Base-by-base conservation (phyloP, 352 stramenopile species). In the Pythium chondricola region DNA sequence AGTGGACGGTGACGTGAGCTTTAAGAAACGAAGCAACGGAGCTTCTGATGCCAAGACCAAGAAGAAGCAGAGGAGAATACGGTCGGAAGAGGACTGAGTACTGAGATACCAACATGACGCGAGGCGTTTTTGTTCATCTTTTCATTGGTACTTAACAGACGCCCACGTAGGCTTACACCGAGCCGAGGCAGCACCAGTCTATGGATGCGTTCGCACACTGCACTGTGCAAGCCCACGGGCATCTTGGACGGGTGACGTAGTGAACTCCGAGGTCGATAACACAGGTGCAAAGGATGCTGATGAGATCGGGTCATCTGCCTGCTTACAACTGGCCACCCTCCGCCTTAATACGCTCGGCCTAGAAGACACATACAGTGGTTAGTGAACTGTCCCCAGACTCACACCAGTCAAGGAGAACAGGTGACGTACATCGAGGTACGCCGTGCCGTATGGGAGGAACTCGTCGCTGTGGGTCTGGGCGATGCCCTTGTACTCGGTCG, bases 401-500 rank as follows among this genome's bases (percentile, higher is more conserved):
- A n/a, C n/a, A n/a, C n/a, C n/a, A n/a, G n/a, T n/a, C n/a, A n/a
- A n/a, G n/a, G n/a, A n/a, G n/a, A n/a, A n/a, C n/a, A n/a, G n/a
- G n/a, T n/a, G 7, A 61, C 63, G 40, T 65, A 71, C 69, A 56
- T 94, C 81, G 51, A 95, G 70, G 68, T 94, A 95, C 35, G 79
- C 80, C 33, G 84, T 95, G 63, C 84, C 84, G 56, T 88, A 95
- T 32, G 84, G 84, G 60, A 95, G 60, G 64, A 95, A 95, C 69
- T 95, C 84, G 63, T 92, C 81, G 54, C 75, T 90, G 76, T 95
- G 84, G 52, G 80, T 93, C 49, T 71, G 69, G 27, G 84, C 83
- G 38, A 95, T 85, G 63, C 48, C 67, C 62, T 85, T 83, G 80
- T 93, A 93, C 38, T 93, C 83, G 21, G 66, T 71, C 29, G 82